Percentiles rank a stretch among this genome's conserved stretches.
Evolutionary conservation across 495 filamentous ascomycete genomes (phyloP).

Genomic region (Penicillium arizonense): DNA sequence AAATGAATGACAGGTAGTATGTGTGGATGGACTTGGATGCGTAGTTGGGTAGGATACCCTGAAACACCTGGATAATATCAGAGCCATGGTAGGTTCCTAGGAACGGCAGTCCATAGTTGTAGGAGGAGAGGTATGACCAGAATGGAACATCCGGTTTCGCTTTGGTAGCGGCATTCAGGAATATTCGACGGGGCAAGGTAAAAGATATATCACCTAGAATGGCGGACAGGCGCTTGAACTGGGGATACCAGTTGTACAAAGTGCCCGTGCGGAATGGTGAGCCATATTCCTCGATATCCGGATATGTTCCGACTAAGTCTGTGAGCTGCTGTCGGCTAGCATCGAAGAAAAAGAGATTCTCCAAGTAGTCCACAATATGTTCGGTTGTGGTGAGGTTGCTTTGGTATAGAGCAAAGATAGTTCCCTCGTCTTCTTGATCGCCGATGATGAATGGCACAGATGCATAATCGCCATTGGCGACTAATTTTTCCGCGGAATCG

Average conservation of each 20-base stretch:
- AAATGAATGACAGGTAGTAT: conserved; percentile 66
- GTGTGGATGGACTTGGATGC: conserved; percentile 56
- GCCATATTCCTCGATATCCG: conserved; percentile 46
- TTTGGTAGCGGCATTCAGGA: conserved; percentile 42
- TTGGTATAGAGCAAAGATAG: conserved; percentile 62
- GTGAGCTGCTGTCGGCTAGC: conserved; percentile 43
- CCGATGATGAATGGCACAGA: conserved; percentile 58
- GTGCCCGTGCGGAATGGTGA: conserved; percentile 65
- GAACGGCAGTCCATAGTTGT: conserved; percentile 65
- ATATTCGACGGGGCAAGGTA: conserved; percentile 59
- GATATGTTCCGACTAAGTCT: conserved; percentile 56
- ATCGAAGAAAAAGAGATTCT: conserved; percentile 53
- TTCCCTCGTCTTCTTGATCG: conserved; percentile 62
- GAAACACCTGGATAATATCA: conserved; percentile 66
- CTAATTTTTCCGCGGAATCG: conserved; percentile 53
- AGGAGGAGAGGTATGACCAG: conserved; percentile 72
- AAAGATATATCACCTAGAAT: conserved; percentile 70
- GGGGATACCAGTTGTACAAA: conserved; percentile 64
- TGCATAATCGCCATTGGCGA: conserved; percentile 51
- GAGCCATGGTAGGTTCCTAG: conserved; percentile 71
- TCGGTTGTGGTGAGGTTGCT: conserved; percentile 58
- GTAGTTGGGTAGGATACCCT: conserved; percentile 58
- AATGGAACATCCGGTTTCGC: conserved; percentile 53
- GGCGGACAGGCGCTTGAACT: conserved; percentile 75
- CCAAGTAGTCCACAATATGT: conserved; percentile 58